phyloP scores from a whole-genome alignment of 768 basidiomycete species.

The Lactarius vividus region DNA sequence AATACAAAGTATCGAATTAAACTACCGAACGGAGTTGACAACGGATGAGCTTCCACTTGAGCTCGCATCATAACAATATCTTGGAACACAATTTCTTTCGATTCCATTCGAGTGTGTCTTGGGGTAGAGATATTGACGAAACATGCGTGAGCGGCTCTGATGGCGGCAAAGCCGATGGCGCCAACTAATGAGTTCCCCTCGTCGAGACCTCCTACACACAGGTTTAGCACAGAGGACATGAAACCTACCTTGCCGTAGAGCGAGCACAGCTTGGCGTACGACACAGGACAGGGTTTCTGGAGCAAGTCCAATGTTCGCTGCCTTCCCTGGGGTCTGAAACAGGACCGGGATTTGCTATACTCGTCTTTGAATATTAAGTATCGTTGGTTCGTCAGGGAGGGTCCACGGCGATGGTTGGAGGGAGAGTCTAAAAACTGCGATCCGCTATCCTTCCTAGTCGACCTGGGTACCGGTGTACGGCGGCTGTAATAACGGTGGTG shows the following conservation, averaged over 20 bases:
- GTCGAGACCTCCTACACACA: not conserved
- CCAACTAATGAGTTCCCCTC: not conserved
- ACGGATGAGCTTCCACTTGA: not conserved
- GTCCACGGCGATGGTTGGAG: not conserved
- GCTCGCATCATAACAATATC: not conserved
- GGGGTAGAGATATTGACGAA: no score
- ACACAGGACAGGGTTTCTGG: not conserved
- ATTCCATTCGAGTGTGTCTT: no score
- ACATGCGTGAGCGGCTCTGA: not conserved
- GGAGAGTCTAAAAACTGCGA: no score
- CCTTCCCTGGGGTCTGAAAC: not conserved
- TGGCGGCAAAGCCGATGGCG: not conserved
- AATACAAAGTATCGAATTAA: not conserved
- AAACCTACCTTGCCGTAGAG: not conserved
- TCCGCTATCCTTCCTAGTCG: no score
- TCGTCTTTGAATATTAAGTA: not conserved
- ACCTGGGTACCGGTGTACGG: no score
- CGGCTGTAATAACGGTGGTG: no score
- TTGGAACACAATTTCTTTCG: not conserved
- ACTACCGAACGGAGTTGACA: not conserved
- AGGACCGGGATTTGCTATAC: not conserved
- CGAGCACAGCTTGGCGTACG: not conserved
- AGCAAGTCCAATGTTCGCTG: not conserved
- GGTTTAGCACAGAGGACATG: not conserved
- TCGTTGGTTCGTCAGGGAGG: not conserved